A percentile compares a stretch with the other conserved stretches of the same genome.
These are phyloP conservation scores for Microsporum ferrugineum DNA, from an alignment of 2,329 filamentous ascomycete genomes.

Conservation along the genomic window DNA sequence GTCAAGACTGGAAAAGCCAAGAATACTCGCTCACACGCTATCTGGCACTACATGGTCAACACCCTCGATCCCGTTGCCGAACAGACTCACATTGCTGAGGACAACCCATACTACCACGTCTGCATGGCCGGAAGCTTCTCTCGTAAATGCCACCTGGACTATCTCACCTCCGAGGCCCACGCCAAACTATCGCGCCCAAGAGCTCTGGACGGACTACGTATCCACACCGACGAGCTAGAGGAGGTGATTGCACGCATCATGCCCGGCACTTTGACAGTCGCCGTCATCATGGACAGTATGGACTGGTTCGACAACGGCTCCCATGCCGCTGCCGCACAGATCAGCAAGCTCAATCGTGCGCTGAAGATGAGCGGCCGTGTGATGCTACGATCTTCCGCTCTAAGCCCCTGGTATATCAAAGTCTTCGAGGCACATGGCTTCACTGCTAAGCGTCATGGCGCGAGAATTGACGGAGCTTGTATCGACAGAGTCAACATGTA, in stretches of 20 bases:
- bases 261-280: constrained; percentile 75
- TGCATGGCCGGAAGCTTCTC: constrained; percentile 73
- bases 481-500: constrained; percentile 98
- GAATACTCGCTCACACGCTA: constrained; percentile 55
- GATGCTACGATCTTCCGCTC: constrained; percentile 64
- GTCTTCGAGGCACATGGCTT: constrained; percentile 73
- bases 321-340: constrained; percentile 54
- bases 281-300: constrained; percentile 92
- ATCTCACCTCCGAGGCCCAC: constrained; percentile 64
- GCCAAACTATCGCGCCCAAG: constrained; percentile 58
- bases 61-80: constrained; percentile 85
- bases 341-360: constrained; percentile 66
- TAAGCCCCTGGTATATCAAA: constrained; percentile 77
- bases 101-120: constrained; percentile 91
- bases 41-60: constrained; percentile 92
- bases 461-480: constrained; percentile 61
- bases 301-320: constrained; percentile 76
- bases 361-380: constrained; percentile 70
- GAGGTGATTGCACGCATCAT: constrained; percentile 77
- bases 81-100: constrained; percentile 65
- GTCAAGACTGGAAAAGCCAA: constrained; percentile 40
- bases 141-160: constrained; percentile 63
- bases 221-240: constrained; percentile 85
- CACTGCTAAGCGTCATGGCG: constrained; percentile 58
- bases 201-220: constrained; percentile 70